phyloP scores from a whole-genome alignment of 805 yeast genomes.

The Candida pseudofarinosa region DNA sequence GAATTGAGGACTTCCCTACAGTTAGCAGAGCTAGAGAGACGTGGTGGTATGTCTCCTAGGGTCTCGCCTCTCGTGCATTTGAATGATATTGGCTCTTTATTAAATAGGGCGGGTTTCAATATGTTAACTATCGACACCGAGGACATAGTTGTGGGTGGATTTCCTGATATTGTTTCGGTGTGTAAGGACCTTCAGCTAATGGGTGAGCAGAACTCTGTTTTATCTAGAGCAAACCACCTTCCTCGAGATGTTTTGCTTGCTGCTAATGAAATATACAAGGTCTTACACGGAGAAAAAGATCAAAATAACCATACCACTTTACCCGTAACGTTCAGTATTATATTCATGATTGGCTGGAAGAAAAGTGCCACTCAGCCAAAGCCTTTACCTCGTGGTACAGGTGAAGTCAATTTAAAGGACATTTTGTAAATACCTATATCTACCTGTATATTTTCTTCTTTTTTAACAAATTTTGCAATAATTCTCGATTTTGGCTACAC shows the following conservation, averaged over 20 bases:
- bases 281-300: conserved; percentile 65
- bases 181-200: conserved; percentile 69
- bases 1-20: conserved; percentile 78
- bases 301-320: conserved; percentile 41
- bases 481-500: neutral
- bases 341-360: conserved; percentile 89
- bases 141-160: conserved; percentile 70
- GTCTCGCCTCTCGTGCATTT: conserved; percentile 78
- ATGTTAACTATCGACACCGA: conserved; percentile 82
- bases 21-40: conserved; percentile 75
- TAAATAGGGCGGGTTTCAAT: conserved; percentile 74
- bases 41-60: conserved; percentile 76
- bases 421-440: conserved; percentile 29
- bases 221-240: conserved; percentile 39
- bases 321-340: conserved; percentile 78
- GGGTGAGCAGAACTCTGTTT: conserved; percentile 80
- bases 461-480: neutral
- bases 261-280: conserved; percentile 68
- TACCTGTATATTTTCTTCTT: neutral
- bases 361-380: conserved; percentile 64
- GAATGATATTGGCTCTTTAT: conserved; percentile 66
- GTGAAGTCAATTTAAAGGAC: conserved; percentile 64
- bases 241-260: conserved; percentile 66
- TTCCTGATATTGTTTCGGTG: conserved; percentile 65
- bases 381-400: conserved; percentile 72